Evolutionary conservation across 805 yeast species (phyloP), one percentile per base, ranked within the genome.

Genomic region (Kluyveromyces wickerhamii): DNA sequence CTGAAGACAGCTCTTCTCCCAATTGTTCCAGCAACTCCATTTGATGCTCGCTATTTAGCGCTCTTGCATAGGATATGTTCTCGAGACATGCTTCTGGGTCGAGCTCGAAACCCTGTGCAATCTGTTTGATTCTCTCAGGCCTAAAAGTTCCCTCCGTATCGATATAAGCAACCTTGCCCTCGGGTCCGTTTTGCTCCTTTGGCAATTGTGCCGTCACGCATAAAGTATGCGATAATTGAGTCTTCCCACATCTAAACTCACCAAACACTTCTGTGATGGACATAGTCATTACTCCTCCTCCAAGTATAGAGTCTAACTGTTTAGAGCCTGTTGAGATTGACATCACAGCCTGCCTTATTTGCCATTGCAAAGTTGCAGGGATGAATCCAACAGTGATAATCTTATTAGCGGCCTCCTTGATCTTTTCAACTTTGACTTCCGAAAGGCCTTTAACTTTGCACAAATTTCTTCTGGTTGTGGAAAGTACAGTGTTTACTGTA

Each of bases 81-180:
- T 76, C 85, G 34, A 79, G 60, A 41, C 85, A 77, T 23, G 74
- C 72, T 41, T 76, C 79, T 1, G 84, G 76, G 45, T 80, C 83
- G 39, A 81, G 65, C 0, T 75, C 81, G 53, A 73, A 81, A 37
- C 84, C 60, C 42, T 69, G 74, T 2, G 89, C 86, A 45, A 82
- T 81, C 26, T 77, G 71, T 25, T 57, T 60, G 34, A 74, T 69
- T 51, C 79, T 64, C 40, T 78, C 85, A 2, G 89, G 89, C 38
- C 89, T 68, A 44, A 81, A 81, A 1, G 89, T 81, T 4, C 89
- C 89, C 51, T 82, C 89, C 0, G 89, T 80, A 49, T 82, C 89
- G 39, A 81, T 77, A 47, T 74, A 81, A 7, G 83, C 79, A 18
- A 81, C 84, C 57, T 80, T 81, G 0, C 89, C 89, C 52, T 79